Base-by-base conservation (phyloP, 169 alveolate genomes). In the Amoebophrya sp. region DNA sequence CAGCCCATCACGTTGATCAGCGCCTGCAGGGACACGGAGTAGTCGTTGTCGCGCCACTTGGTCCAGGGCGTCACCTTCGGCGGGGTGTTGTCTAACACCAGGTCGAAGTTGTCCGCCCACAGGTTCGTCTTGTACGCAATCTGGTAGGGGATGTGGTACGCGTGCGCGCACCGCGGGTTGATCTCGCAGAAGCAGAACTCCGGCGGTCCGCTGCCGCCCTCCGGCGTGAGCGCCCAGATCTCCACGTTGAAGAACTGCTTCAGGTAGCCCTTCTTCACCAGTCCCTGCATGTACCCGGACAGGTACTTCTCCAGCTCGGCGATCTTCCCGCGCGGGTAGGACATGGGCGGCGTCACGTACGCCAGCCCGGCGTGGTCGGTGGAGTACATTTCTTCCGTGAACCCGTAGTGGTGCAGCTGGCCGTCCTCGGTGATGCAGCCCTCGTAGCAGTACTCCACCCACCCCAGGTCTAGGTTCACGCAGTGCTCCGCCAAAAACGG, bases 171-270 rank as follows among this genome's bases (percentile, higher is more conserved):
- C 26, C 78, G 78, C 78, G 78, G 78, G 78, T 58, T 58, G 34
- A 58, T 58, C 78, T 58, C 78, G 78, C 78, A 58, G 78, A 58
- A 58, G 34, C 78, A 58, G 78, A 58, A 58, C 78, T 58, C 78
- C 34, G 23, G 34, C 38, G 78, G 78, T 2, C n/a, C n/a, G n/a
- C n/a, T n/a, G n/a, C 78, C 78, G 78, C 34, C 34, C 78, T 58
- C 78, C 78, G 78, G 78, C 10, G 78, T n/a, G 4, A 58, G 23
- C 26, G 78, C 78, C 78, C 78, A 58, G 78, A 58, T 58, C 23
- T 58, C 78, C 10, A 58, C 78, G 78, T 58, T 58, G 34, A 58
- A 58, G 23, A 58, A 58, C 78, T 58, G 78, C 26, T n/a, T 13
- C 78, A 58, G 34, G 34, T 58, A 58, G 26, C 78, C 78, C 78